Evolutionary conservation across 208 protist genomes (phyloP).

Genomic region (Leishmania lainsoni): DNA sequence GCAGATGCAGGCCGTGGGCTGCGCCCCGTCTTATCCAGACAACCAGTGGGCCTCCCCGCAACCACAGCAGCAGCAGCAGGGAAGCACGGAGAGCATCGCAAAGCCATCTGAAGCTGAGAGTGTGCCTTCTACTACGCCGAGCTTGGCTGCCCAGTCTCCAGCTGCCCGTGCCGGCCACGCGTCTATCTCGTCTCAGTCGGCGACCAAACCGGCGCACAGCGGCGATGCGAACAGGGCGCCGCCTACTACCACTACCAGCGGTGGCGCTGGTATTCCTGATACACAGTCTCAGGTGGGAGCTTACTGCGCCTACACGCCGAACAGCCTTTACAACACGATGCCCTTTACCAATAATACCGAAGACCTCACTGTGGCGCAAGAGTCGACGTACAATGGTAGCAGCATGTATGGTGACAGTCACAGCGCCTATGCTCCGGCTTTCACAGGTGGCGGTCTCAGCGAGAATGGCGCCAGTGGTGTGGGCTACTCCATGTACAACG

Average conservation of each 20-base stretch:
- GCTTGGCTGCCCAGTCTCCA: neutral
- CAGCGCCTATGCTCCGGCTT: constrained; percentile 10
- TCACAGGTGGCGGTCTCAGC: constrained; percentile 3
- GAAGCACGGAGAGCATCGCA: neutral
- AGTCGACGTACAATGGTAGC: constrained; percentile 12
- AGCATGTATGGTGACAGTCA: constrained; percentile 23
- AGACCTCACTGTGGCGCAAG: neutral
- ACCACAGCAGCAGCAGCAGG: neutral
- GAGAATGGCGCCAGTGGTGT: neutral
- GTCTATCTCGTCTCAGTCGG: neutral
- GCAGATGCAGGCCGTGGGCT: constrained; percentile 42
- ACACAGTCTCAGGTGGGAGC: neutral
- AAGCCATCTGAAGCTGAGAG: neutral
- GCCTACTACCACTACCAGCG: neutral
- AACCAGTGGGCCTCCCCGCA: constrained; percentile 5
- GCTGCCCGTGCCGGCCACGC: neutral
- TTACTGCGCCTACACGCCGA: constrained; percentile 18
- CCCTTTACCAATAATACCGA: constrained; percentile 7
- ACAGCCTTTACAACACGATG: constrained; percentile 21
- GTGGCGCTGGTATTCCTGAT: neutral
- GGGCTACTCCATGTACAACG: constrained; percentile 16
- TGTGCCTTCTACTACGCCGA: neutral
- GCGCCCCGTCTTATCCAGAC: neutral
- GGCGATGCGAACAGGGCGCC: neutral
- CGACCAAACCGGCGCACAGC: neutral